Percentiles rank a stretch among this genome's conserved stretches.
Conservation (phyloP, 139 green algal species). For the Auxenochlorella pyrenoidosa region DNA sequence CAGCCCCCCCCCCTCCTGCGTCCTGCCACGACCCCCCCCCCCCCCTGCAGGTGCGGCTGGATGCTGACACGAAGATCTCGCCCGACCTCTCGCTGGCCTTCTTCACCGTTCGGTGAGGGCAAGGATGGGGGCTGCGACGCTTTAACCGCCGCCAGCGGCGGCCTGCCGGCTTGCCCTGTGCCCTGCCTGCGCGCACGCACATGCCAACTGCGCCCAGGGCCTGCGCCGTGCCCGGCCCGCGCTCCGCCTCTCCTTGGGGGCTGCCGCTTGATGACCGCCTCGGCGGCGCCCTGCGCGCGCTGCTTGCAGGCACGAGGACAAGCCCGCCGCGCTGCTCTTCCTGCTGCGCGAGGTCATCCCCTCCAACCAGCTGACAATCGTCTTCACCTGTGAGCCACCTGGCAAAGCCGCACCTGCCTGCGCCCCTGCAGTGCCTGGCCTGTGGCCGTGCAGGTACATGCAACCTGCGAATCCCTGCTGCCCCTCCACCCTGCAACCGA, state of each 20-base stretch:
- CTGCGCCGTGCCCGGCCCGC: too few species aligned
- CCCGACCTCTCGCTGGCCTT: constrained; percentile 87
- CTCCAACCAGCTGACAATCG: constrained; percentile 76
- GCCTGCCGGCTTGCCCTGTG: neutral
- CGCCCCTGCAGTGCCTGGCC: neutral
- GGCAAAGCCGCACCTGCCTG: neutral
- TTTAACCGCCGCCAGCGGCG: neutral
- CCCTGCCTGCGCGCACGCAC: neutral
- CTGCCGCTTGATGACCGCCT: too few species aligned
- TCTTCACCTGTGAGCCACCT: constrained; percentile 81
- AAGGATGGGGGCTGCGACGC: neutral
- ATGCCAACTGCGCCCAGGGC: too few species aligned
- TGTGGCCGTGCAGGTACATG: neutral
- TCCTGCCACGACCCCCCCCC: too few species aligned
- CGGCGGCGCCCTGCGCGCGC: neutral
- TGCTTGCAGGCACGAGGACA: constrained; percentile 84
- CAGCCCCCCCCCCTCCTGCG: neutral
- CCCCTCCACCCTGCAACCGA: neutral
- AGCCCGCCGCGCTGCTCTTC: constrained; percentile 89
- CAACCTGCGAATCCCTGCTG: neutral
- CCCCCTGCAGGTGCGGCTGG: constrained; percentile 84
- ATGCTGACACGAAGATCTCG: constrained; percentile 91
- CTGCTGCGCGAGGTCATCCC: constrained; percentile 85
- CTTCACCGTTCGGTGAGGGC: constrained; percentile 75
- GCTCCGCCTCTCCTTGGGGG: too few species aligned